Evolutionary conservation across 139 green algal species (phyloP), one percentile per base, ranked within the genome.

Genomic region (Haematococcus lacustris): DNA sequence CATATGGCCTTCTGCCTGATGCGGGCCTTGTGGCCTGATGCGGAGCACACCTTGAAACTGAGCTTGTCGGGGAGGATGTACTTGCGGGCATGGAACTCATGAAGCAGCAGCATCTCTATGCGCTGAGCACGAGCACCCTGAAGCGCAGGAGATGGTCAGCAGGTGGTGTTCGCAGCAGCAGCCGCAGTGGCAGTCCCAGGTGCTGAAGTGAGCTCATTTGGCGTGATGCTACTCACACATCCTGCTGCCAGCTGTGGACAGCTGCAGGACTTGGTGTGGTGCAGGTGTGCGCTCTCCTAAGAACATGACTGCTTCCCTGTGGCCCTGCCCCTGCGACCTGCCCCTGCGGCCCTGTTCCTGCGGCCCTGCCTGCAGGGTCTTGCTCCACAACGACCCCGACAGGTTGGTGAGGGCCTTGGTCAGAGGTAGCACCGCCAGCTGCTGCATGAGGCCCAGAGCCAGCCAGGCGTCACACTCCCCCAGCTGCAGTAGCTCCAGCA

Each of bases 41-140:
- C 43, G 43, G 6, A 40, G 26, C 32, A 17, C 50, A 79, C 76
- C 76, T 82, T 82, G 51, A 51, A 65, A 5, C 9, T 73, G 30
- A 85, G 81, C 85, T 96, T 97, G 85, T 99, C 95, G 1, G 95
- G 95, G 71, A 97, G 79, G 57, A 99, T 83, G 80, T 94, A 98
- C 82, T 99, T 99, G 73, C 91, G 88, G 2, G 66, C 70, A 70
- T 99, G 91, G 82, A 99, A 99, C 86, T 99, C 96, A 76, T 99
- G 95, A 71, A 97, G 88, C 74, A 99, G 89, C 66, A 99, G 90
- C 83, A 92, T 96, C 87, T 99, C 95, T 38, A 98, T 99, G 76
- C 95, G 91, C 85, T 95, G 89, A 26, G 95, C 94, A 26, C 94
- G 87, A 65, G 91, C 82, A n/a, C 91, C 88, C 75, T 93, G 88